These are phyloP conservation scores for Tolypocladium cylindrosporum DNA, from an alignment of 2,329 filamentous ascomycete species.

Conservation along the genomic window DNA sequence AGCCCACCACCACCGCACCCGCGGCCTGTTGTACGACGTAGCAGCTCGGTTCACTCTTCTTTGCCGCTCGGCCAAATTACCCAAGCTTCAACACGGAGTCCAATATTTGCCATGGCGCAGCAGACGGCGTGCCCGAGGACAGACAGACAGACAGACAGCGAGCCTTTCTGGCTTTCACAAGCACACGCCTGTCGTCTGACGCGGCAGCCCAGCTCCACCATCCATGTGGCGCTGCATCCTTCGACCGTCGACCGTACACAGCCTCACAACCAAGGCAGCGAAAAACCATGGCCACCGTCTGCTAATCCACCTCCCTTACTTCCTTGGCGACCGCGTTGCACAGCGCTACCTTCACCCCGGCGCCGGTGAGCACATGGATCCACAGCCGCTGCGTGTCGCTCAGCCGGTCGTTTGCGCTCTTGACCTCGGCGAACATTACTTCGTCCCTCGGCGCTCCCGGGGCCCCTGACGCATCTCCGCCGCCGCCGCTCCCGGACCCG, in stretches of 20 bases:
- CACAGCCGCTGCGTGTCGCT: conserved; percentile 94
- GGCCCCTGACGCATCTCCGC: conserved; percentile 5
- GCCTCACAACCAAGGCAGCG: background rate
- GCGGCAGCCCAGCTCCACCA: background rate
- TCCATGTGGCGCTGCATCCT: background rate
- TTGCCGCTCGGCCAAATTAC: background rate
- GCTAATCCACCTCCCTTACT: conserved; percentile 30
- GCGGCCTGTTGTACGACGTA: background rate
- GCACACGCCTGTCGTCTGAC: background rate
- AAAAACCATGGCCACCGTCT: conserved; percentile 5
- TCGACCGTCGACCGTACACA: background rate
- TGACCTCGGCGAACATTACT: conserved; percentile 71
- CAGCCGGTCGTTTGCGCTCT: conserved; percentile 81
- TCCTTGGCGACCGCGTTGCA: conserved; percentile 53
- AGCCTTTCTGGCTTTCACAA: background rate
- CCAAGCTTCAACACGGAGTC: background rate
- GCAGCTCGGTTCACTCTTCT: background rate
- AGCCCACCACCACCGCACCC: background rate
- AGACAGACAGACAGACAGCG: background rate
- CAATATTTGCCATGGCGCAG: background rate
- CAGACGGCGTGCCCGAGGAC: background rate
- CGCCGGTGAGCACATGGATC: conserved; percentile 86
- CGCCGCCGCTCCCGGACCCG: background rate
- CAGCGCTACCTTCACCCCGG: conserved; percentile 77
- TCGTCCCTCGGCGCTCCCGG: conserved; percentile 35